Evolutionary conservation across 106 monocot genomes (phyloP).

Genomic region (Narthecium ossifragum): DNA sequence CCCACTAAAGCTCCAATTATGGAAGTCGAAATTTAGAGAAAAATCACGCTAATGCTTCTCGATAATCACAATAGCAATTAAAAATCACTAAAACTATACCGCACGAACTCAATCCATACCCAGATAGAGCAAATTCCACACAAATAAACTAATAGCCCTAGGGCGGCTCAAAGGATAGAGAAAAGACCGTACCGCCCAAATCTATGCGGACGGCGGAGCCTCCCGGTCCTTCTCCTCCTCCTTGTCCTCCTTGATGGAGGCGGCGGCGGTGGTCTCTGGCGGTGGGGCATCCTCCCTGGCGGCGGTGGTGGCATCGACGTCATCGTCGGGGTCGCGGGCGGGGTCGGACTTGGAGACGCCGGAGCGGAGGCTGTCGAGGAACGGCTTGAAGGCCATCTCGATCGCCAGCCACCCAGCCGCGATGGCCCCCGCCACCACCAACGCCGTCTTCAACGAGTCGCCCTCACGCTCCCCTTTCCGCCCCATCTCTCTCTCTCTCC

Average conservation of each 20-base stretch:
- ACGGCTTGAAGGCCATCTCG: constrained; percentile 90
- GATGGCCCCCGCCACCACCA: constrained; percentile 73
- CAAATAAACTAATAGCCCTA: too few relatives aligned
- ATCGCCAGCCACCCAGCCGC: constrained; percentile 69
- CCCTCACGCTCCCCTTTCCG: constrained; percentile 36
- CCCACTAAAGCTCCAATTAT: too few relatives aligned
- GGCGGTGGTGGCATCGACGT: neutral
- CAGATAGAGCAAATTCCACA: too few relatives aligned
- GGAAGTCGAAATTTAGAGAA: too few relatives aligned
- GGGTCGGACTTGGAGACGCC: constrained; percentile 37
- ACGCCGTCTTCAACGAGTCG: constrained; percentile 51
- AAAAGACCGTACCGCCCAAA: neutral
- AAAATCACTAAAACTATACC: too few relatives aligned
- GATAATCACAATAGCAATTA: too few relatives aligned
- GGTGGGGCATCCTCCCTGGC: neutral
- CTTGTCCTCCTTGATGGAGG: neutral
- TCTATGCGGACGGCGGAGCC: neutral
- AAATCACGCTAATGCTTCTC: too few relatives aligned
- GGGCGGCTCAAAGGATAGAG: neutral
- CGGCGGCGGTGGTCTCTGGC: too few relatives aligned
- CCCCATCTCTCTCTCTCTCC: constrained; percentile 11
- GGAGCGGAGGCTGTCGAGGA: constrained; percentile 51
- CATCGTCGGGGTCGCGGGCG: constrained; percentile 37
- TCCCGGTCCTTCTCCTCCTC: neutral
- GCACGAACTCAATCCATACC: too few relatives aligned